These are phyloP conservation scores for Chlorella sp. DNA, from an alignment of 139 green algal species.

Conservation along the genomic window DNA sequence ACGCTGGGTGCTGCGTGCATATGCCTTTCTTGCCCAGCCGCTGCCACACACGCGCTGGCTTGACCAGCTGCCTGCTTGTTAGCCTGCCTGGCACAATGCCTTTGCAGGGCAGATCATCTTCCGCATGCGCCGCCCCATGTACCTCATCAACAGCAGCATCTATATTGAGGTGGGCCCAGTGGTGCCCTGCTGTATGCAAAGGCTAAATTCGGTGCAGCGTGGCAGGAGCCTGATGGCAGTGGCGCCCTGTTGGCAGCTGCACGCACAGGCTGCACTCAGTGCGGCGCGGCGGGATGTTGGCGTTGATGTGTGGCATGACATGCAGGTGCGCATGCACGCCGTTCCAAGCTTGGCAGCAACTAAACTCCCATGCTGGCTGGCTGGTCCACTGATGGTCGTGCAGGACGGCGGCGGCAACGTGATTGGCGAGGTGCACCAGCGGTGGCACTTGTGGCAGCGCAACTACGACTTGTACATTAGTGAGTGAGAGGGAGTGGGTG, in stretches of 20 bases:
- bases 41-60: not conserved
- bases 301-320: no score
- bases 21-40: not conserved
- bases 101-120: conserved; percentile 75
- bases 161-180: not conserved
- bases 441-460: conserved; percentile 79
- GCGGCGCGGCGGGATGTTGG: no score
- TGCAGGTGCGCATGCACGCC: no score
- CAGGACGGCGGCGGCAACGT: conserved; percentile 22
- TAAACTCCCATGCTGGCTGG: no score
- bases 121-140: conserved; percentile 76
- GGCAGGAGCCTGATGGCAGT: no score
- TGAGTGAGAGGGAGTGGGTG: conserved; percentile 28
- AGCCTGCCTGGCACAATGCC: not conserved
- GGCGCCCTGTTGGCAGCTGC: no score
- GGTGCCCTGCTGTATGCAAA: not conserved
- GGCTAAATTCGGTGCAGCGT: no score
- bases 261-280: no score
- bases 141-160: conserved; percentile 79
- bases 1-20: no score
- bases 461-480: conserved; percentile 89
- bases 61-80: no score
- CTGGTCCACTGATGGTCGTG: not conserved
- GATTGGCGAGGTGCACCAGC: conserved; percentile 78
- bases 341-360: no score